phyloP scores from a whole-genome alignment of 495 filamentous ascomycete species.

The Xylaria bambusicola region DNA sequence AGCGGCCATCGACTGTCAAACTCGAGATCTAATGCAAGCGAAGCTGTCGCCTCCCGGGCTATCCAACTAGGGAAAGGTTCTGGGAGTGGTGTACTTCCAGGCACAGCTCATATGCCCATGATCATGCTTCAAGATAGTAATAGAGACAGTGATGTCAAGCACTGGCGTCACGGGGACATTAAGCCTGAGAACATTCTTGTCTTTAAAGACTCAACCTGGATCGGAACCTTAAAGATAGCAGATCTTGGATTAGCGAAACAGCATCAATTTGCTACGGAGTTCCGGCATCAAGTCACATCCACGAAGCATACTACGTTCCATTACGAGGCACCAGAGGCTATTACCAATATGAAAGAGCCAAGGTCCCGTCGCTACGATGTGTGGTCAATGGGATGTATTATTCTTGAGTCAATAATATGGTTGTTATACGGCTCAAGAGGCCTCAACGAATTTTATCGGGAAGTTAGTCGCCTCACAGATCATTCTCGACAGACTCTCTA shows the following conservation, averaged over 20 bases:
- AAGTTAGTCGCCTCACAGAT: neutral
- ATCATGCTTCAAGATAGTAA: neutral
- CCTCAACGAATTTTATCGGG: conserved; percentile 15
- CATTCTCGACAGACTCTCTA: neutral
- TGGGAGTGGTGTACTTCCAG: neutral
- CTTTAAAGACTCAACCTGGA: conserved; percentile 13
- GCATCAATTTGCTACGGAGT: conserved; percentile 18
- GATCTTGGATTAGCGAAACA: conserved; percentile 34
- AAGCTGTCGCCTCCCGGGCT: no score
- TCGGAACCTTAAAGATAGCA: conserved; percentile 28
- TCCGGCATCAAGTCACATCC: conserved; percentile 15
- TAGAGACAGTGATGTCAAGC: neutral
- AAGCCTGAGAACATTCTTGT: conserved; percentile 30
- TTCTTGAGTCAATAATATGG: conserved; percentile 41
- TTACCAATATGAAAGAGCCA: neutral
- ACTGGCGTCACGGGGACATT: conserved; percentile 26
- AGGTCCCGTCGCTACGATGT: conserved; percentile 39
- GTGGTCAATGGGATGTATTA: conserved; percentile 44
- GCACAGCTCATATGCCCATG: neutral
- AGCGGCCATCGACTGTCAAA: neutral
- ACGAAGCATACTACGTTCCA: conserved; percentile 19
- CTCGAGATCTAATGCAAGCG: neutral
- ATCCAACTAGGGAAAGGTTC: no score
- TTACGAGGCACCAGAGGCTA: conserved; percentile 35
- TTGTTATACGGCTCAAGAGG: conserved; percentile 32